Evolutionary conservation across 371 early-diverging fungal species (phyloP).

Genomic region (Rhizopus sp.): DNA sequence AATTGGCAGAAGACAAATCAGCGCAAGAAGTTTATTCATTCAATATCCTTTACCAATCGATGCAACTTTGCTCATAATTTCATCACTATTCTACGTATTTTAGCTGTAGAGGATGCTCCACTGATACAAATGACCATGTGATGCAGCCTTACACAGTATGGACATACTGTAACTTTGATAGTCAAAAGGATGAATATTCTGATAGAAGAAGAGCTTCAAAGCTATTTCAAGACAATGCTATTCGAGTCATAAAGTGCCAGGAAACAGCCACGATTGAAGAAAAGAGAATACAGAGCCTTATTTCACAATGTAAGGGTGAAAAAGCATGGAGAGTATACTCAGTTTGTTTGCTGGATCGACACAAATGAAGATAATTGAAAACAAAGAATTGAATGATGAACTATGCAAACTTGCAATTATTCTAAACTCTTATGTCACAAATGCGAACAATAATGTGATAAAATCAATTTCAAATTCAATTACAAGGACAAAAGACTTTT

Average conservation of each 20-base stretch:
- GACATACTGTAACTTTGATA: constrained; percentile 16
- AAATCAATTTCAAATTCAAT: no score
- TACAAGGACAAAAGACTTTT: constrained; percentile 23
- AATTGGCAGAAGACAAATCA: constrained; percentile 9
- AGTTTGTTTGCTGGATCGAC: no score
- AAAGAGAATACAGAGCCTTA: constrained; percentile 3
- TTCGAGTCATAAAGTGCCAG: constrained; percentile 14
- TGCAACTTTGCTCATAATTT: constrained; percentile 9
- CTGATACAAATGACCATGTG: constrained; percentile 12
- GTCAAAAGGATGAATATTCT: constrained; percentile 9
- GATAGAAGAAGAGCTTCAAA: constrained; percentile 4
- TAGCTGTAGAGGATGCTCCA: constrained; percentile 6
- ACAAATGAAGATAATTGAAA: no score
- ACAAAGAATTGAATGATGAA: no score
- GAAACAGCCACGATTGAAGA: constrained; percentile 15
- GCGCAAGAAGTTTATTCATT: constrained; percentile 15
- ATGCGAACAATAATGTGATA: no score
- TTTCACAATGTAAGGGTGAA: constrained; percentile 6
- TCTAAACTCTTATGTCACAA: no score
- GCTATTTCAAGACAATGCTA: no score
- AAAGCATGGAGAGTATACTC: no score
- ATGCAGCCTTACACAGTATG: constrained; percentile 16
- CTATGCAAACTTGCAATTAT: no score
- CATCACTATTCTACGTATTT: constrained; percentile 14
- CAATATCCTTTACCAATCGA: constrained; percentile 16